A percentile compares a stretch with the other conserved stretches of the same genome.
These are phyloP conservation scores for Ustilago sp. DNA, from an alignment of 1,284 basidiomycete genomes.

Conservation along the genomic window DNA sequence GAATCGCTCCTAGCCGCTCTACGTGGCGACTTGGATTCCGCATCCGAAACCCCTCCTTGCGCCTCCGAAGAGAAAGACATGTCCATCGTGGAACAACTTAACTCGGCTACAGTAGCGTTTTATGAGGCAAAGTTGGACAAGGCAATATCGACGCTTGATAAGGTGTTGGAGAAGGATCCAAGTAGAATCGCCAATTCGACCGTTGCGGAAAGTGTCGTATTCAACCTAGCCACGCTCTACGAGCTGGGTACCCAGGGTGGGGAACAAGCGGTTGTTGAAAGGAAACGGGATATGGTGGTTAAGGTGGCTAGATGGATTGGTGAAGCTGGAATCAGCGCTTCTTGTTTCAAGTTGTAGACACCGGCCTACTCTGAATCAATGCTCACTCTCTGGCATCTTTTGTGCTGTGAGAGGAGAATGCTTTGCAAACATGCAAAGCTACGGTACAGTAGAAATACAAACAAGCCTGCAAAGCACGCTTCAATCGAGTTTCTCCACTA, in stretches of 20 bases:
- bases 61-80: neutral
- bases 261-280: conserved; percentile 24
- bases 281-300: conserved; percentile 33
- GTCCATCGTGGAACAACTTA: conserved; percentile 7
- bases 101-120: conserved; percentile 22
- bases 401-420: neutral
- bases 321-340: conserved; percentile 29
- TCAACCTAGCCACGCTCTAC: conserved; percentile 58
- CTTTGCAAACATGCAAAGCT: neutral
- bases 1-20: conserved; percentile 4
- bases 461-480: neutral
- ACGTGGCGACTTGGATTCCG: conserved; percentile 13
- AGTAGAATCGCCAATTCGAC: conserved; percentile 4
- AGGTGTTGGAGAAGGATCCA: conserved; percentile 10
- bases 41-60: neutral
- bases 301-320: conserved; percentile 37
- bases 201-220: conserved; percentile 40
- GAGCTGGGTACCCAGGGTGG: conserved; percentile 32
- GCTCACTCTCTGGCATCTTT: neutral
- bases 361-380: neutral
- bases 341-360: conserved; percentile 44
- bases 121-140: conserved; percentile 34
- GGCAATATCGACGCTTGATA: conserved; percentile 33
- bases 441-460: conserved; percentile 25
- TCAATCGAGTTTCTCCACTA: conserved; percentile 51